Percentiles rank a stretch among this genome's conserved stretches.
Evolutionary conservation across 2,329 filamentous ascomycete genomes (phyloP).

Genomic region (Hysterium pulicare): DNA sequence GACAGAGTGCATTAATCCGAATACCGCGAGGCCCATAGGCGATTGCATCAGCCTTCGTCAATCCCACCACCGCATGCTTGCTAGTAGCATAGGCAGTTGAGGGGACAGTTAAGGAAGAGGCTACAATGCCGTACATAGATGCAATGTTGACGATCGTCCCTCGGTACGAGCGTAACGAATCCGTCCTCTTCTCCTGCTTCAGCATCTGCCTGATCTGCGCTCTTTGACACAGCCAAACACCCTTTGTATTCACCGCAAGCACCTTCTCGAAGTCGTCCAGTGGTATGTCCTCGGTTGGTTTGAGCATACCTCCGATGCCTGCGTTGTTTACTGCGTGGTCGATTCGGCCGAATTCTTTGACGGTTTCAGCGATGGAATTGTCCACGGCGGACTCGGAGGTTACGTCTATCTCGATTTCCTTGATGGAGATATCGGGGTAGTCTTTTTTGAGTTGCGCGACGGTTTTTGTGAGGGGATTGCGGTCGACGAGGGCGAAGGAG

Average conservation of each 20-base stretch:
- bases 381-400: conserved; percentile 43
- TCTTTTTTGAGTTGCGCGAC: conserved; percentile 31
- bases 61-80: conserved; percentile 54
- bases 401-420: conserved; percentile 47
- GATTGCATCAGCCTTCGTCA: conserved; percentile 54
- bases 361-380: conserved; percentile 41
- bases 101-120: conserved; percentile 29
- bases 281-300: conserved; percentile 45
- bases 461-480: conserved; percentile 37
- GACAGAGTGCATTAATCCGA: conserved; percentile 61
- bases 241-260: conserved; percentile 53
- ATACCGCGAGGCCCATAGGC: conserved; percentile 52
- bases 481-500: conserved; percentile 47
- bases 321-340: conserved; percentile 58
- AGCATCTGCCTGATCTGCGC: conserved; percentile 53
- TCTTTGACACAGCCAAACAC: conserved; percentile 56
- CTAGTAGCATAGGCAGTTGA: conserved; percentile 50
- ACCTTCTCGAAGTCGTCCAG: conserved; percentile 51
- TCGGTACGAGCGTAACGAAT: conserved; percentile 36
- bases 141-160: conserved; percentile 56
- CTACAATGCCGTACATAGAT: conserved; percentile 51
- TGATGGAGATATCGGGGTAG: conserved; percentile 42
- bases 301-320: conserved; percentile 46
- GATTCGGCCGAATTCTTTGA: conserved; percentile 50
- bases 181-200: conserved; percentile 41